Percentiles rank a stretch among this genome's conserved stretches.
phyloP scores from a whole-genome alignment of 306 rosid genomes.

The Senna siamea region DNA sequence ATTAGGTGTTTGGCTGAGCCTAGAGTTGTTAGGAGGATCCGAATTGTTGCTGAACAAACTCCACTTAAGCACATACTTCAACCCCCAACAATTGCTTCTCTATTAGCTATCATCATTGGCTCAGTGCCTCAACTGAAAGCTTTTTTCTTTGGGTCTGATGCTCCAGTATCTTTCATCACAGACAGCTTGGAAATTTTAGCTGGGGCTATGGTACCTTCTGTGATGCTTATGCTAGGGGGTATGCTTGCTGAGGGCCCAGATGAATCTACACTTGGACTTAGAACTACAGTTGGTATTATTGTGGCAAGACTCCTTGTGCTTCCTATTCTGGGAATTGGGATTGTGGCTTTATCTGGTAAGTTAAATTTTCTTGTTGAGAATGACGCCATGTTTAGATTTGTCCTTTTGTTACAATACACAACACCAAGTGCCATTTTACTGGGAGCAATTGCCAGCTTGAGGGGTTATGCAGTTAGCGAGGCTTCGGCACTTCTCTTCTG shows the following conservation, averaged over 20 bases:
- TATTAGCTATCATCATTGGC: constrained; percentile 81
- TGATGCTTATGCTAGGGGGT: constrained; percentile 90
- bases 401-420: constrained; percentile 82
- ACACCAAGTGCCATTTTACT: constrained; percentile 86
- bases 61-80: constrained; percentile 83
- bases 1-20: constrained; percentile 85
- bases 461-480: constrained; percentile 92
- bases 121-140: constrained; percentile 71
- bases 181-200: constrained; percentile 77
- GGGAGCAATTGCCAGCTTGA: constrained; percentile 88
- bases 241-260: constrained; percentile 95
- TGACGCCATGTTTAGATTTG: constrained; percentile 73
- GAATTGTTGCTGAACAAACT: constrained; percentile 82
- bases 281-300: constrained; percentile 70
- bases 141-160: constrained; percentile 66
- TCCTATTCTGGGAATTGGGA: constrained; percentile 78
- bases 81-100: constrained; percentile 88
- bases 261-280: constrained; percentile 71
- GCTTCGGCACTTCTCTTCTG: constrained; percentile 90
- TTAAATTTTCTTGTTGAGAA: constrained; percentile 57
- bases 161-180: constrained; percentile 70
- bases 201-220: constrained; percentile 83
- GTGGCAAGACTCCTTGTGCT: constrained; percentile 85
- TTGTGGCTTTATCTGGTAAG: constrained; percentile 62
- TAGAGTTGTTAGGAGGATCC: constrained; percentile 74